These are phyloP conservation scores for Poteriospumella lacustris DNA, from an alignment of 108 stramenopile species.

Conservation along the genomic window DNA sequence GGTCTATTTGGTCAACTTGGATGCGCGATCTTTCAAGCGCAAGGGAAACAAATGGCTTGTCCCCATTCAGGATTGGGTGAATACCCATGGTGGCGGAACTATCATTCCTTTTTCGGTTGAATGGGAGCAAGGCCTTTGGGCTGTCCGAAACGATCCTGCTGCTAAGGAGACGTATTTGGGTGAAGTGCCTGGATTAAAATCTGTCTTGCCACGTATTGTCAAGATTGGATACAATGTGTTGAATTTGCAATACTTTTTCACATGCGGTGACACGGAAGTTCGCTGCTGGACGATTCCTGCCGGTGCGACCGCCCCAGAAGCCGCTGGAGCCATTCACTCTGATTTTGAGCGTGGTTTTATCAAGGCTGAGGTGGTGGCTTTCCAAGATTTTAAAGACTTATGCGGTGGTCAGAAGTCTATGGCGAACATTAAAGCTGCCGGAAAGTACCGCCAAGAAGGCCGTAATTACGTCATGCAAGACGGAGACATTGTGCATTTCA, in stretches of 20 bases:
- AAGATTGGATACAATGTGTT: conserved; percentile 85
- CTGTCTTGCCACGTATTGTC: conserved; percentile 87
- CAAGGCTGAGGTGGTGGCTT: conserved; percentile 88
- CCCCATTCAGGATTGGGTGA: conserved; percentile 86
- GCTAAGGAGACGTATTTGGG: no score
- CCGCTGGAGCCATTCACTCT: conserved; percentile 93
- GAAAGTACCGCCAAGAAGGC: conserved; percentile 94
- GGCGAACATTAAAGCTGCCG: conserved; percentile 91
- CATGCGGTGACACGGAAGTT: conserved; percentile 94
- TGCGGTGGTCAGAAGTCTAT: conserved; percentile 76
- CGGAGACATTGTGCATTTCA: conserved; percentile 63
- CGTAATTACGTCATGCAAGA: conserved; percentile 78
- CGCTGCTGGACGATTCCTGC: conserved; percentile 94
- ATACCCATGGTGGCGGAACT: conserved; percentile 86
- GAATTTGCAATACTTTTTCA: conserved; percentile 91
- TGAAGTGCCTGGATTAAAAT: conserved; percentile 73
- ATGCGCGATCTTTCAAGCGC: conserved; percentile 83
- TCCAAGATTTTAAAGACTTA: conserved; percentile 88
- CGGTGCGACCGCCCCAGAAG: conserved; percentile 81
- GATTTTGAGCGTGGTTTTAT: conserved; percentile 99
- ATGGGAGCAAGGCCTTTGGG: conserved; percentile 83
- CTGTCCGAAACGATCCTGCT: conserved; percentile 16
- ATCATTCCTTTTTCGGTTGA: conserved; percentile 94
- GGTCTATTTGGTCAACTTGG: conserved; percentile 91
- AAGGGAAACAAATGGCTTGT: conserved; percentile 84